Conservation (phyloP, 2,329 filamentous ascomycete species). For the Aspergillus sp. region DNA sequence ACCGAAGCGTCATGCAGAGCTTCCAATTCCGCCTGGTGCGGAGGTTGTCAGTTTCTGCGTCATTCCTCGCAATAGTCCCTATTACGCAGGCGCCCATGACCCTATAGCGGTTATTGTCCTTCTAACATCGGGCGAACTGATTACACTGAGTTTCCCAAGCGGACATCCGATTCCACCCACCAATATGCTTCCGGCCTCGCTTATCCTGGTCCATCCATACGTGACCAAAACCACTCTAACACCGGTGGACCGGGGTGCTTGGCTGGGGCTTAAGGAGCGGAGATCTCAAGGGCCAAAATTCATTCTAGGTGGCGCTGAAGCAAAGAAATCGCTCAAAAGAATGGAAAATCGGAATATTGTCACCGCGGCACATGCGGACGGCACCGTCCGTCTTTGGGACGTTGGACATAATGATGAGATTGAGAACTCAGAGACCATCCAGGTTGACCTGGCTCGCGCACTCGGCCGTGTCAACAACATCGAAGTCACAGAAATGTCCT, state of each 20-base stretch:
- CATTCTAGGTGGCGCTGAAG: slow-evolving; percentile 77
- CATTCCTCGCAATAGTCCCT: slow-evolving; percentile 79
- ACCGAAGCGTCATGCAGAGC: slow-evolving; percentile 70
- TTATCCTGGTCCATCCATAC: slow-evolving; percentile 90
- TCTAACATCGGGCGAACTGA: slow-evolving; percentile 82
- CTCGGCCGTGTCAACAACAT: slow-evolving; percentile 78
- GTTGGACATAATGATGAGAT: slow-evolving; percentile 89
- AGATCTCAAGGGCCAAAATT: slow-evolving; percentile 78
- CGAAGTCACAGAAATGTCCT: slow-evolving; percentile 76
- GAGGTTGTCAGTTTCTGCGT: slow-evolving; percentile 80
- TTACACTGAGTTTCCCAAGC: slow-evolving; percentile 89
- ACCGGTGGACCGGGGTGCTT: slow-evolving; percentile 75
- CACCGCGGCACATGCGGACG: slow-evolving; percentile 86
- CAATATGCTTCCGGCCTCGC: slow-evolving; percentile 85
- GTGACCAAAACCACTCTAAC: slow-evolving; percentile 74
- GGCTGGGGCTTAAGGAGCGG: slow-evolving; percentile 89
- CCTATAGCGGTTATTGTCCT: slow-evolving; percentile 82
- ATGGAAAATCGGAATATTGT: slow-evolving; percentile 85
- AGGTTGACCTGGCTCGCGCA: slow-evolving; percentile 84
- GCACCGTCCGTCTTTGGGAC: slow-evolving; percentile 91
- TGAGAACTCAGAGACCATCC: slow-evolving; percentile 79
- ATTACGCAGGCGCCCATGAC: slow-evolving; percentile 86
- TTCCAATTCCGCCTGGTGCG: slow-evolving; percentile 77
- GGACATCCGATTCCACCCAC: slow-evolving; percentile 90
- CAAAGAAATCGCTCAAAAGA: slow-evolving; percentile 69